phyloP scores from a whole-genome alignment of 768 basidiomycete species.

The Coprinopsis cinerea region DNA sequence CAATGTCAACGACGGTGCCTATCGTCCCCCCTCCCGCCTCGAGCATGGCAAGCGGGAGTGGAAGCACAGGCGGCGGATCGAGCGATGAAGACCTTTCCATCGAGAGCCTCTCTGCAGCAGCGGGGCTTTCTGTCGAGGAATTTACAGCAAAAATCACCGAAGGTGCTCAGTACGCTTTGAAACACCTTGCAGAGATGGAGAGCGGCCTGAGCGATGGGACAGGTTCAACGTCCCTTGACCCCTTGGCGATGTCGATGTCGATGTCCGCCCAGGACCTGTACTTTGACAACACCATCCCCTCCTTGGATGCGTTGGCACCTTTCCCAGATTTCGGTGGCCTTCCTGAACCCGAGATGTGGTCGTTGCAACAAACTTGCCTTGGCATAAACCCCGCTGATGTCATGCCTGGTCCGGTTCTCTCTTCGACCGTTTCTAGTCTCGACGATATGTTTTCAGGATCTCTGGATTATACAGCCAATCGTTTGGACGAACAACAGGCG shows the following conservation, averaged over 20 bases:
- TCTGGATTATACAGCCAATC: not conserved
- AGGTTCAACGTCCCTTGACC: not conserved
- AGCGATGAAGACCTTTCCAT: constrained; percentile 7
- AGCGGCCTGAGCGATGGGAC: constrained; percentile 1
- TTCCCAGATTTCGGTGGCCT: constrained; percentile 1
- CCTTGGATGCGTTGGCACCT: not conserved
- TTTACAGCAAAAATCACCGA: constrained; percentile 31
- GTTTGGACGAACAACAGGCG: not conserved
- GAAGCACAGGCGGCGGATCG: too few relatives aligned
- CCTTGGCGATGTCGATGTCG: not conserved
- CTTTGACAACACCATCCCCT: not conserved
- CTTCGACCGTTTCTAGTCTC: not conserved
- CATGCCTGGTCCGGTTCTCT: constrained; percentile 16
- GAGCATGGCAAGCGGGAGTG: too few relatives aligned
- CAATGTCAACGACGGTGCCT: too few relatives aligned
- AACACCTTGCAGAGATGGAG: constrained; percentile 18
- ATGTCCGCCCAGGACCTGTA: not conserved
- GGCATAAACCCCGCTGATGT: constrained; percentile 29
- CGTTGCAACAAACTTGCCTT: constrained; percentile 12
- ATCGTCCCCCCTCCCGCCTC: too few relatives aligned
- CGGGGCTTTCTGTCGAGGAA: constrained; percentile 27
- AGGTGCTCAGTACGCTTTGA: constrained; percentile 28
- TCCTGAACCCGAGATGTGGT: constrained; percentile 6
- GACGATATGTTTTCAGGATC: constrained; percentile 3
- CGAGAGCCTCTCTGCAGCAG: constrained; percentile 20